Base-by-base conservation (phyloP, 306 rosid genomes). In the Abrus precatorius region DNA sequence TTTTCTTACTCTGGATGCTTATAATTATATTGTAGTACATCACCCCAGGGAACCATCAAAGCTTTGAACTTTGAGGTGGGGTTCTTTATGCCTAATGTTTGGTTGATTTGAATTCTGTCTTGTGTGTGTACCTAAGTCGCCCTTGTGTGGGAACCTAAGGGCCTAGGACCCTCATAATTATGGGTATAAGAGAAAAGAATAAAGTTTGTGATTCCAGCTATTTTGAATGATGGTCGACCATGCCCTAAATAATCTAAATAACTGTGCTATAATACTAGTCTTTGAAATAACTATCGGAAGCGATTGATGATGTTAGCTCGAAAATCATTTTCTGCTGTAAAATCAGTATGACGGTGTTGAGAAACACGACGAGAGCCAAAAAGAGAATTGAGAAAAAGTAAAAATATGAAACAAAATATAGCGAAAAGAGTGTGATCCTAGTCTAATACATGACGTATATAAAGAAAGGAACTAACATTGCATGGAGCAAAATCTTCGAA, bases 1-100 rank as follows among this genome's bases (percentile, higher is more conserved):
- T 81, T 95, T 95, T 83, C 91, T 95, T 40, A 95, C 99, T 14
- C 79, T 91, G 29, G 89, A 93, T 76, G 93, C 96, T 5, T 95
- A 95, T 65, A 85, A 89, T 80, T 64, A 81, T 49, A 89, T 91
- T 34, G 94, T 91, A 45, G 45, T 84, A 0, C 85, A 86, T 78
- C 86, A 90, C 61, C 97, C 96, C 3, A 83, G n/a, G 74, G 87
- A 80, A 40, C 11, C 80, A 8, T 84, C 93, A 59, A 88, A 73
- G 82, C 88, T 92, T 68, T 89, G 82, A 87, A 74, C 77, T 86
- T 10, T 48, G 53, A 79, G 47, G 33, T 54, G 44, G 29, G 44
- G 29, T 74, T 57, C 74, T 28, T 55, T 69, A 29, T 30, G 36
- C 10, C 3, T 54, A 3, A 0, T 53, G 34, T 43, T 78, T 69